Conservation (phyloP, 2,329 filamentous ascomycete species). For the Scopulariopsis brevicaulis region DNA sequence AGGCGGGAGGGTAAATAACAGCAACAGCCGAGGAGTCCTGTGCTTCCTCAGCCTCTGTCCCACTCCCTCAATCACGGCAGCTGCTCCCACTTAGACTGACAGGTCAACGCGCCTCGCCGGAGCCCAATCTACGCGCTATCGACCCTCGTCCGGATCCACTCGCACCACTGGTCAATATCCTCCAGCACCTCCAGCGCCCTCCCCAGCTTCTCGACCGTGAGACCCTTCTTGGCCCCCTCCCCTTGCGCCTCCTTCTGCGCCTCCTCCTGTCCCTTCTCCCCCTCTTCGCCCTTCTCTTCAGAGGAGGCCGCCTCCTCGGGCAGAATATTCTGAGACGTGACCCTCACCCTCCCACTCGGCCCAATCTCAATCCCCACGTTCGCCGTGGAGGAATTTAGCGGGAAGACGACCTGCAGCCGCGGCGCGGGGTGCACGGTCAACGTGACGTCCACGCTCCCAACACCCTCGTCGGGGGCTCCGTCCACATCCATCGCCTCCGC, state of each 20-base stretch:
- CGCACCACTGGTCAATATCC: slow-evolving; percentile 40
- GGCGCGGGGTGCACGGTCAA: slow-evolving; percentile 37
- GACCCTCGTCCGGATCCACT: slow-evolving; percentile 30
- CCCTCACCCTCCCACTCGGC: slow-evolving; percentile 44
- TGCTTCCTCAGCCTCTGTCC: no score
- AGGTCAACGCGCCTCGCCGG: background rate
- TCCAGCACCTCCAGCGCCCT: slow-evolving; percentile 35
- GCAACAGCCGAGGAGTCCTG: no score
- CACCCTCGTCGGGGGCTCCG: background rate
- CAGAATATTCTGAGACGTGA: slow-evolving; percentile 44
- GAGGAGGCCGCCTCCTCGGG: slow-evolving; percentile 3
- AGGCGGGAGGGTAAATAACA: no score
- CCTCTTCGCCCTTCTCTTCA: slow-evolving; percentile 5
- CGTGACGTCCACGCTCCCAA: slow-evolving; percentile 33
- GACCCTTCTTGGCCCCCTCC: slow-evolving; percentile 20
- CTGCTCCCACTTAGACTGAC: background rate
- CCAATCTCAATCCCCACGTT: slow-evolving; percentile 47
- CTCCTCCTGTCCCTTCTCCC: slow-evolving; percentile 10
- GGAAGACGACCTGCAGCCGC: slow-evolving; percentile 41
- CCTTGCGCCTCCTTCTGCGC: slow-evolving; percentile 9
- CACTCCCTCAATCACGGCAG: background rate
- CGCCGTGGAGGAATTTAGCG: slow-evolving; percentile 33
- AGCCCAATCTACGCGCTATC: background rate
- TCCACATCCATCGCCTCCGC: background rate
- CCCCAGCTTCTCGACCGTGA: slow-evolving; percentile 30